These are phyloP conservation scores for Gossypium turneri DNA, from an alignment of 345 rosid genomes.

Conservation along the genomic window DNA sequence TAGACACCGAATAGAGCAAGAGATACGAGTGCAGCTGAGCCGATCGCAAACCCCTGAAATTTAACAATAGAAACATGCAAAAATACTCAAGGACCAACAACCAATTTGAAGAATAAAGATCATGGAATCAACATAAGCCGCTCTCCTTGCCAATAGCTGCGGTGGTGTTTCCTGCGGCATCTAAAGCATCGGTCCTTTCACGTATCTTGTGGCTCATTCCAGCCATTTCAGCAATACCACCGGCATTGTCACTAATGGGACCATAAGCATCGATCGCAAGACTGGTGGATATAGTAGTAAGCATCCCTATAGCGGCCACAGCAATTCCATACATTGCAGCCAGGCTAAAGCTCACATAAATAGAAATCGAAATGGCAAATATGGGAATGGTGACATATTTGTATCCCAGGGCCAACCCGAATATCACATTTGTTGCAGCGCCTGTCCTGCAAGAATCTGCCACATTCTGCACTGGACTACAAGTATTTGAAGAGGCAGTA, in stretches of 20 bases:
- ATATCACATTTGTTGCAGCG: conserved; percentile 64
- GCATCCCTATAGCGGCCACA: conserved; percentile 63
- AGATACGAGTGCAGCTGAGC: conserved; percentile 69
- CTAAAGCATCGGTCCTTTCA: conserved; percentile 62
- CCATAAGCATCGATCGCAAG: conserved; percentile 70
- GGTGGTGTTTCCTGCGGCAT: conserved; percentile 70
- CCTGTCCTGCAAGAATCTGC: conserved; percentile 67
- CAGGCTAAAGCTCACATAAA: conserved; percentile 61
- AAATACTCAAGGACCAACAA: background rate
- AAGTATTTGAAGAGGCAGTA: conserved; percentile 3
- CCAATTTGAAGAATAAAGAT: too few relatives aligned
- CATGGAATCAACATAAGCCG: background rate
- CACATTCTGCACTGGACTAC: conserved; percentile 67
- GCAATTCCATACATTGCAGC: conserved; percentile 73
- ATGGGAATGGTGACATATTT: conserved; percentile 66
- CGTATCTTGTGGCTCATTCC: conserved; percentile 64
- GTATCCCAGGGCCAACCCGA: conserved; percentile 64
- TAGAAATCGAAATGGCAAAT: conserved; percentile 55
- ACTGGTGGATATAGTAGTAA: conserved; percentile 62
- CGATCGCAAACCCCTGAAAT: conserved; percentile 67
- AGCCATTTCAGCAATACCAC: conserved; percentile 67
- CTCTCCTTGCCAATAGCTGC: conserved; percentile 73
- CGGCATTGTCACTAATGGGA: conserved; percentile 67
- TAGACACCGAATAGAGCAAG: conserved; percentile 68
- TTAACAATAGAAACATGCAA: background rate